Base-by-base conservation (phyloP, 202 grass and related monocot species). In the Elaeis oleifera region DNA sequence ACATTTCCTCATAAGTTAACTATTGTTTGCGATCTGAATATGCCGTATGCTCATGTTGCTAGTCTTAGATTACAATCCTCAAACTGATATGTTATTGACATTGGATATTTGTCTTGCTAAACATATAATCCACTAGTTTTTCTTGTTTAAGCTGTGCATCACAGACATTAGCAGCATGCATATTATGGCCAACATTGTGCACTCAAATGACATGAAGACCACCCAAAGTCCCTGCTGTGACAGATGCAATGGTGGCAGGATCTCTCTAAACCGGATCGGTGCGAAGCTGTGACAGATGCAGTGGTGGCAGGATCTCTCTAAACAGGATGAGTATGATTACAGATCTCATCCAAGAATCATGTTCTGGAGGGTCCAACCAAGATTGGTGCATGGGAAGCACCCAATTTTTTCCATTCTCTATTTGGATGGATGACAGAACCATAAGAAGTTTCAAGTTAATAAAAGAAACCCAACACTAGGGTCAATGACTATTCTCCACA, bases 401-500 rank as follows among this genome's bases (percentile, higher is more conserved):
- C 91, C 54, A 85, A 65, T 72, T 69, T 70, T 85, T 81, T 51
- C 49, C 76, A 57, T 88, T 76, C 58, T 96, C 87, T 54, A 29
- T 55, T 64, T 73, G 84, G 66, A 96, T 74, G 24, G 71, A 72
- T 54, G 76, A 5, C 63, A 96, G 79, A 21, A 84, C 88, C 48
- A 57, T 71, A 28, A 88, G 79, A 54, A 83, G 22, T 85, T 83
- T 65, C 70, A 85, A 67, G 71, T 96, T 90, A 25, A 25, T 25
- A 1, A 25, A 27, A 27, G 91, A 90, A 96, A 96, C 2, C 87
- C 79, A 64, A 96, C 78, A 59, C 91, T 87, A 18, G 91, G 91
- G 65, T 96, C 91, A 59, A 90, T 60, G 63, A 88, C 74, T 48
- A 96, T 85, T 74, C 87, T 76, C 87, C 91, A 96, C 73, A 88